Evolutionary conservation across 2,329 filamentous ascomycete genomes (phyloP), one percentile per base, ranked within the genome.

Genomic region (Coniochaeta ligniaria): DNA sequence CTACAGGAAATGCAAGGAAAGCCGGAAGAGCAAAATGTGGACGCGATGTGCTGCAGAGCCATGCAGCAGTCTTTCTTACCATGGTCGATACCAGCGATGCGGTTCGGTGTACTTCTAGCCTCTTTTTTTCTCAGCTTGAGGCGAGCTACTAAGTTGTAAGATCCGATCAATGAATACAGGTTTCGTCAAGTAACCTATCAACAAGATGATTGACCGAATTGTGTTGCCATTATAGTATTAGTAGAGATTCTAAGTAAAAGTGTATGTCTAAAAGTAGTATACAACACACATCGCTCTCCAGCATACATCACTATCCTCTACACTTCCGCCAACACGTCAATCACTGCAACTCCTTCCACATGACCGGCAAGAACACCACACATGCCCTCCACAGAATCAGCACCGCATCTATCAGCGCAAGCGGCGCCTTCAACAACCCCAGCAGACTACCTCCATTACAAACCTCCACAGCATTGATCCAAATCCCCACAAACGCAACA

Each of bases 401-500:
- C 5, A 90, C 69, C 33, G 85, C 86, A 69, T 89, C 84, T 56
- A 89, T 75, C 3, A 92, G 64, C 11, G 87, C 81, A 14, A 90
- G 62, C 0, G 91, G 90, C 47, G 88, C 75, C 68, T 84, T 84
- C 75, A 79, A 80, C 20, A 85, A 68, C 65, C 84, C 72, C 55
- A 78, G 78, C 1, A 80, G 67, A 24, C 20, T 63, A 81, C 72
- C 70, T 81, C 70, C 67, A 65, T 68, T 67, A 31, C 73, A 72
- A 26, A 78, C 70, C 9, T 74, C 71, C 50, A 75, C 67, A 5
- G 69, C 70, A 62, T 81, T 76, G 63, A 87, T 70, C 89, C 90
- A 96, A 65, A 98, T 92, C 28, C 89, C 87, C 65, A 96, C 83
- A 66, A 98, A 86, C 2, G 95, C 95, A 35, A 99, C 95, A 31